Conservation (phyloP, 2,329 filamentous ascomycete species). For the Fusarium camptoceras region DNA sequence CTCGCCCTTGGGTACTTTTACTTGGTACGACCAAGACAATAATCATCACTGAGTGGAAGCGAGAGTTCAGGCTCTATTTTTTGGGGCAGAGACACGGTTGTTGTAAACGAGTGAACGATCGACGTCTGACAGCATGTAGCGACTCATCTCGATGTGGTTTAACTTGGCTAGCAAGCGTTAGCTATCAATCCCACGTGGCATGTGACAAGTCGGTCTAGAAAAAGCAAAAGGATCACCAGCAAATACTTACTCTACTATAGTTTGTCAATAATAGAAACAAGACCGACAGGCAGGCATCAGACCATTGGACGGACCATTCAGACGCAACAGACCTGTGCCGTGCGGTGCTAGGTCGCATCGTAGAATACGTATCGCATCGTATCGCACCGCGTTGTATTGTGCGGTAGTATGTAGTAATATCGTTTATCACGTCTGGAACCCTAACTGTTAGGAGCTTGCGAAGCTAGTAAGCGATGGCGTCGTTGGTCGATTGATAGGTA, state of each 20-base stretch:
- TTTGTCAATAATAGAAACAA: background rate
- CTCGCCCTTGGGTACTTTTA: background rate
- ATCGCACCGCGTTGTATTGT: background rate
- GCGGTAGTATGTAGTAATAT: slow-evolving; percentile 6
- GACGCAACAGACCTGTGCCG: background rate
- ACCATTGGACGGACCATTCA: background rate
- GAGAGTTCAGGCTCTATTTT: background rate
- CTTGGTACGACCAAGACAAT: background rate
- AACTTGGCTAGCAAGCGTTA: slow-evolving; percentile 31
- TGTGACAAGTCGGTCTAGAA: slow-evolving; percentile 32
- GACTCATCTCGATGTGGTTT: slow-evolving; percentile 6
- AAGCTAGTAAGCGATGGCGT: slow-evolving; percentile 43
- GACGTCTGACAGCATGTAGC: background rate
- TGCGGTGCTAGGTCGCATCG: background rate
- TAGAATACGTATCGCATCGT: background rate
- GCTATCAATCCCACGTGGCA: slow-evolving; percentile 44
- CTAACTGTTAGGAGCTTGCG: slow-evolving; percentile 19
- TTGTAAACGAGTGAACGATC: background rate
- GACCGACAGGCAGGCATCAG: background rate
- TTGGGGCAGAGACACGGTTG: slow-evolving; percentile 2
- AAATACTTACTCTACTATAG: slow-evolving; percentile 2
- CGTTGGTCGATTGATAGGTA: slow-evolving; percentile 38
- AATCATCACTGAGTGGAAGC: slow-evolving; percentile 2
- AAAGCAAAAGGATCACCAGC: slow-evolving; percentile 26
- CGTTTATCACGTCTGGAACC: slow-evolving; percentile 20